Base-by-base conservation (phyloP, 2,329 filamentous ascomycete genomes). In the Fusarium citri region DNA sequence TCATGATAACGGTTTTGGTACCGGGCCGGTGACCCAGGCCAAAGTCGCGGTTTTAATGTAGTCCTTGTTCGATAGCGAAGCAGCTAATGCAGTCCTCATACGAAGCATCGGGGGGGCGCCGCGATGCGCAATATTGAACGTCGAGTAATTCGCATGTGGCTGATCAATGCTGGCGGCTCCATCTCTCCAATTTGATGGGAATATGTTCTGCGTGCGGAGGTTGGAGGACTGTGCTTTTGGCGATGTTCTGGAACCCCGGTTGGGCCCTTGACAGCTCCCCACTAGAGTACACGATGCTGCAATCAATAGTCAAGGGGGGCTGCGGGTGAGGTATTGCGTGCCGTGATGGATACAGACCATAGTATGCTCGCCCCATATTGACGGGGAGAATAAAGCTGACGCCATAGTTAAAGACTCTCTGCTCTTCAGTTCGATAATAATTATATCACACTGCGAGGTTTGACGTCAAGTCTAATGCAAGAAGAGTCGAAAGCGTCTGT, bases 231-330 rank as follows among this genome's bases (percentile, higher is more conserved):
- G 20, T 43, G 59, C 60, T 75, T 75, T 71, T 64, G 66, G 40
- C 53, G 69, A 71, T 42, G 64, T 74, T 75, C 72, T 75, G 72
- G 72, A 74, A 74, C 54, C 64, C 65, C 53, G 57, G 26, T 47
- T 50, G 45, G 25, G 45, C 30, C 46, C 37, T 63, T 64, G 61
- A 49, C 55, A 57, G 57, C 56, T 64, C 68, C 62, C 68, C 69
- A 69, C 57, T 64, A 37, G 34, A 37, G 10, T 37, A 64, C 53
- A 64, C 54, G 47, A 64, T 40, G 22, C 22, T 53, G 49, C 49
- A 20, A 53, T 34, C 47, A 18, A 57, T 30, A 20, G 42, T 42
- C 42, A 56, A 20, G 26, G 42, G 37, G 31, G 41, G 42, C 55
- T 55, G 48, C 30, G 41, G 55, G 34, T 54, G 40, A 66, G 53